Percentiles rank a stretch among this genome's conserved stretches.
These are phyloP conservation scores for Colletotrichum caudatum DNA, from an alignment of 2,329 filamentous ascomycete species.

Conservation along the genomic window DNA sequence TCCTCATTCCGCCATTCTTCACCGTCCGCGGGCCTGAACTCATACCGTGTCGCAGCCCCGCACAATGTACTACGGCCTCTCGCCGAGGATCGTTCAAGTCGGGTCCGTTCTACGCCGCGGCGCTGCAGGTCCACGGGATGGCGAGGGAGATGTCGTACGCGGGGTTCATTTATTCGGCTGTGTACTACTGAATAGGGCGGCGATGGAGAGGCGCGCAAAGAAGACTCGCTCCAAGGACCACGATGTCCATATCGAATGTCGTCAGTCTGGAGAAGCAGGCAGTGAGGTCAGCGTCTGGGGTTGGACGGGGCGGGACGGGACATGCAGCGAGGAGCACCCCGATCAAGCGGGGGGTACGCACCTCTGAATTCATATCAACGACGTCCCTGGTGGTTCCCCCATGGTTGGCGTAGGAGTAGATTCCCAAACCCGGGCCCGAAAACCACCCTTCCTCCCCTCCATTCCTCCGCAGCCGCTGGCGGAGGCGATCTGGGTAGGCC, in stretches of 20 bases:
- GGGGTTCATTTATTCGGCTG: conserved; percentile 40
- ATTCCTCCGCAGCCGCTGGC: conserved; percentile 47
- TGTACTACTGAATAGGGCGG: conserved; percentile 45
- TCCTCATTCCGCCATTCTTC: background rate
- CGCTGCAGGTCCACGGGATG: conserved; percentile 46
- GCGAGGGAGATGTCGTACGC: conserved; percentile 49
- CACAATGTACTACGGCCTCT: conserved; percentile 47
- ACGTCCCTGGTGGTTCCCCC: conserved; percentile 47
- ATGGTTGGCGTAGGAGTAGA: conserved; percentile 50
- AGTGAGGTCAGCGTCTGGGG: background rate
- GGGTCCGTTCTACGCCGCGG: conserved; percentile 43
- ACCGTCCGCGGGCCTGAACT: background rate
- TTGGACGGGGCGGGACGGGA: no score
- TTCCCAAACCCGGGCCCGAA: conserved; percentile 47
- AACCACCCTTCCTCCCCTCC: conserved; percentile 48
- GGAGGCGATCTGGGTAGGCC: conserved; percentile 45
- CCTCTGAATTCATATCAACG: conserved; percentile 48
- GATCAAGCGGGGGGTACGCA: conserved; percentile 11
- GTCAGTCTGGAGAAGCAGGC: conserved; percentile 43
- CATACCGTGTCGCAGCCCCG: conserved; percentile 41
- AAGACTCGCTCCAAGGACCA: conserved; percentile 48
- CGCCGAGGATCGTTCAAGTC: conserved; percentile 46
- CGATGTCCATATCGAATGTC: conserved; percentile 48
- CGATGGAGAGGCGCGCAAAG: conserved; percentile 45
- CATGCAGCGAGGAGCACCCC: background rate